Percentiles rank a stretch among this genome's conserved stretches.
Conservation (phyloP, 2,329 filamentous ascomycete genomes). For the Clathrospora elynae region DNA sequence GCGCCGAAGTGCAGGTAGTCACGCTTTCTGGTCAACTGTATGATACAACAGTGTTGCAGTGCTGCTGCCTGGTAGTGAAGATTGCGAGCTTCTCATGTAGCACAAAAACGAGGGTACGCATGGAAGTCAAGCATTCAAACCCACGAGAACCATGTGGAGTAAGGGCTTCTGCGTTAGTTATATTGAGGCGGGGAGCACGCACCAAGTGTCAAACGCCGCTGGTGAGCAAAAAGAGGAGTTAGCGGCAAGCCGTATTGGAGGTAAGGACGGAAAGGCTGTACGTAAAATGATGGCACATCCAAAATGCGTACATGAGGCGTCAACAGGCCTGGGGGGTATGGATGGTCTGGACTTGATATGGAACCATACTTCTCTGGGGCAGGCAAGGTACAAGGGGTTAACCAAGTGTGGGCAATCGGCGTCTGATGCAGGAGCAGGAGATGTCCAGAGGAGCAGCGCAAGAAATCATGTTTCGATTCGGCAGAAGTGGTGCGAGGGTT, state of each 20-base stretch:
- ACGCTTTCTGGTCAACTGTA: conserved; percentile 7
- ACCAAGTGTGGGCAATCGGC: conserved; percentile 36
- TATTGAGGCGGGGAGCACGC: conserved; percentile 39
- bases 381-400: conserved; percentile 28
- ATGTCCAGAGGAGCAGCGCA: conserved; percentile 28
- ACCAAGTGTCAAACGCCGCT: conserved; percentile 39
- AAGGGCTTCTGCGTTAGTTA: conserved; percentile 33
- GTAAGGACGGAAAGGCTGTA: conserved; percentile 37
- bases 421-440: conserved; percentile 32
- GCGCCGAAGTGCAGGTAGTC: conserved; percentile 16
- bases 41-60: conserved; percentile 17
- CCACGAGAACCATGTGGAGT: conserved; percentile 37
- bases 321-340: conserved; percentile 24
- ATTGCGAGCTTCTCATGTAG: conserved; percentile 15
- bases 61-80: conserved; percentile 19
- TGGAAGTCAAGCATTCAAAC: conserved; percentile 22
- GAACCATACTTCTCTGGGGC: conserved; percentile 25
- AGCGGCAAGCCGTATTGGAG: conserved; percentile 29
- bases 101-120: conserved; percentile 18
- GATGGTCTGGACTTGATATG: conserved; percentile 34
- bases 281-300: conserved; percentile 35
- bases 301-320: conserved; percentile 25
- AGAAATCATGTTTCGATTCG: conserved; percentile 41
- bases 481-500: conserved; percentile 34
- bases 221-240: conserved; percentile 31